These are phyloP conservation scores for Plasmodium chabaudi DNA, from an alignment of 169 alveolate genomes.

Conservation along the genomic window DNA sequence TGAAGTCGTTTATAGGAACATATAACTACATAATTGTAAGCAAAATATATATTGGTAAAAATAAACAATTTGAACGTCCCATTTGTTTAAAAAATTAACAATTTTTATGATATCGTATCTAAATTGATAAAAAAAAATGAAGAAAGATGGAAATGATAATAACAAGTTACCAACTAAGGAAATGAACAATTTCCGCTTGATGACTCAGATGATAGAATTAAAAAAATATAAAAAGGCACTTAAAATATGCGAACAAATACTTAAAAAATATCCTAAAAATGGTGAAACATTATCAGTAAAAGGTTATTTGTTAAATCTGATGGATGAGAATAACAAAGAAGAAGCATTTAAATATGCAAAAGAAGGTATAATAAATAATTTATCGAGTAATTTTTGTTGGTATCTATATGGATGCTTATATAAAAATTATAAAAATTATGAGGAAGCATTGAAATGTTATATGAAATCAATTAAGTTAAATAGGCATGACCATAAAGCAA, in stretches of 20 bases:
- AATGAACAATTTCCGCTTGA: constrained; percentile 57
- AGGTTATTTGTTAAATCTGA: constrained; percentile 47
- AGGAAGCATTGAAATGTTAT: constrained; percentile 69
- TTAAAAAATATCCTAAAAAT: constrained; percentile 59
- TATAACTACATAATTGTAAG: too few species aligned
- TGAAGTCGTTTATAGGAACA: too few species aligned
- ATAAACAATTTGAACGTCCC: too few species aligned
- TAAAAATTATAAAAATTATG: constrained; percentile 61
- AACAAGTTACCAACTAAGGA: constrained; percentile 55
- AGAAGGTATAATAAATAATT: constrained; percentile 68
- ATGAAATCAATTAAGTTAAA: constrained; percentile 43
- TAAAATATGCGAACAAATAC: constrained; percentile 70
- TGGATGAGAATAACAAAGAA: constrained; percentile 65
- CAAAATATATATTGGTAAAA: too few species aligned
- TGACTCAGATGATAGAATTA: constrained; percentile 68
- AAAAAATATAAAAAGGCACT: constrained; percentile 69
- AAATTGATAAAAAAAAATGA: constrained; percentile 7
- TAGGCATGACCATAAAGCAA: constrained; percentile 49
- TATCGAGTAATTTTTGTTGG: constrained; percentile 76
- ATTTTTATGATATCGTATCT: too few species aligned
- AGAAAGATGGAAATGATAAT: constrained; percentile 19
- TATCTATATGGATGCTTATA: constrained; percentile 73
- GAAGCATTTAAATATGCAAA: constrained; percentile 68
- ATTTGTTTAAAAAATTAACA: too few species aligned
- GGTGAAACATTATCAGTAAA: constrained; percentile 71